Percentiles rank a stretch among this genome's conserved stretches.
These are phyloP conservation scores for Athelia psychrophila DNA, from an alignment of 1,284 basidiomycete species.

Conservation along the genomic window DNA sequence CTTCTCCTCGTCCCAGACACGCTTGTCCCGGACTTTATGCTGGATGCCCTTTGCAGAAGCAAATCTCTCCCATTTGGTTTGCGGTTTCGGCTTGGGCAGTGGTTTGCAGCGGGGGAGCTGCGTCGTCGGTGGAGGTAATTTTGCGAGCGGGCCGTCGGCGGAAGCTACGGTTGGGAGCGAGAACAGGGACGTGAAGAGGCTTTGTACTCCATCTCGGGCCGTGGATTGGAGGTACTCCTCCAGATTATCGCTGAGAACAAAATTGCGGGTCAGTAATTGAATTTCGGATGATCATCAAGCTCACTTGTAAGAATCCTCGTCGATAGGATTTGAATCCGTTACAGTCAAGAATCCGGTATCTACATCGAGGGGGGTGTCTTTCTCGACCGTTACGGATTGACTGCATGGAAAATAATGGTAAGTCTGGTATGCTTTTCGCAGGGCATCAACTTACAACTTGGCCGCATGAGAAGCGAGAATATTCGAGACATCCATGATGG, in stretches of 20 bases:
- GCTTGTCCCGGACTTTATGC: conserved; percentile 77
- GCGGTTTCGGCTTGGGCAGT: conserved; percentile 88
- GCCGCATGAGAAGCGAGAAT: conserved; percentile 68
- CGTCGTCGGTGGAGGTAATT: conserved; percentile 76
- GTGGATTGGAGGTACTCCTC: conserved; percentile 81
- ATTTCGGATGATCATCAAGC: conserved; percentile 16
- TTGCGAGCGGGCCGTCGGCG: conserved; percentile 81
- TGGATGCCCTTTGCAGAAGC: conserved; percentile 94
- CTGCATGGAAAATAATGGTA: conserved; percentile 30
- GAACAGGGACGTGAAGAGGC: conserved; percentile 81
- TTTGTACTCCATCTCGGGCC: conserved; percentile 86
- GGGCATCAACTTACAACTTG: conserved; percentile 54
- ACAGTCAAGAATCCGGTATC: conserved; percentile 85
- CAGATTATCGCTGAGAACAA: conserved; percentile 55
- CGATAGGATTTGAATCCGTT: conserved; percentile 86
- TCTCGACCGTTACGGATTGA: conserved; percentile 68
- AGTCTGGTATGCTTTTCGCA: background rate
- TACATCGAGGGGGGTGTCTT: conserved; percentile 78
- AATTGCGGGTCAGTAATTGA: background rate
- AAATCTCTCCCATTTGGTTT: conserved; percentile 97
- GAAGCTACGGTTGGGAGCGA: conserved; percentile 76
- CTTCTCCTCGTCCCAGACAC: conserved; percentile 92
- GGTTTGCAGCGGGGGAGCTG: conserved; percentile 89
- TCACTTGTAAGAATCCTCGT: conserved; percentile 76
- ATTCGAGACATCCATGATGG: conserved; percentile 76